Evolutionary conservation across 2,329 filamentous ascomycete species (phyloP).

Genomic region (Alternaria ethzedia): DNA sequence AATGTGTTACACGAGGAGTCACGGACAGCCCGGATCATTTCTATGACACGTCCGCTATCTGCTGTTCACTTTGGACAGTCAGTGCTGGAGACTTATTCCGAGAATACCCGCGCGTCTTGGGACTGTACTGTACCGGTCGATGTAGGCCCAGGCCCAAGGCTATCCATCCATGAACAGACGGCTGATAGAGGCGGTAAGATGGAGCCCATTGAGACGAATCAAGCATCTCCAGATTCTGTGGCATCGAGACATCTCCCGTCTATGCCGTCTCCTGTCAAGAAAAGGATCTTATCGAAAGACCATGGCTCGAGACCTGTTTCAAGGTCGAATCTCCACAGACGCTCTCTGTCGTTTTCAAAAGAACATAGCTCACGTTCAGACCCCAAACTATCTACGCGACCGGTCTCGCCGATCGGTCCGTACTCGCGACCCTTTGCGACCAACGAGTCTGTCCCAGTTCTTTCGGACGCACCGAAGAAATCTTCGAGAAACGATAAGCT

Average conservation of each 20-base stretch:
- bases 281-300: neutral
- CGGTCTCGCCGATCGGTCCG: neutral
- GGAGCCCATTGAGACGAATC: neutral
- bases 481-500: neutral
- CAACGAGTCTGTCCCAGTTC: neutral
- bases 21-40: conserved; percentile 9
- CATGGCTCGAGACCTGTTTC: conserved; percentile 7
- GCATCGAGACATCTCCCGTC: neutral
- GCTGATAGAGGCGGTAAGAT: neutral
- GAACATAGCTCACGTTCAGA: conserved; percentile 7
- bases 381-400: conserved; percentile 11
- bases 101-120: neutral
- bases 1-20: conserved; percentile 25
- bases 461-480: neutral
- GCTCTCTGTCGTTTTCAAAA: conserved; percentile 2
- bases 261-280: conserved; percentile 1
- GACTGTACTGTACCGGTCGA: neutral
- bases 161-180: conserved; percentile 4
- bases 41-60: conserved; percentile 24
- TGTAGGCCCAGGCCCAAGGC: neutral
- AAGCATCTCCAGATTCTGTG: neutral
- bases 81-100: conserved; percentile 22
- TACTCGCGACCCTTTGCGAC: conserved; percentile 12
- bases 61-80: conserved; percentile 25
- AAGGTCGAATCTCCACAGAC: conserved; percentile 4